These are phyloP conservation scores for Metschnikowia peoriensis DNA, from an alignment of 805 yeast species.

Conservation along the genomic window DNA sequence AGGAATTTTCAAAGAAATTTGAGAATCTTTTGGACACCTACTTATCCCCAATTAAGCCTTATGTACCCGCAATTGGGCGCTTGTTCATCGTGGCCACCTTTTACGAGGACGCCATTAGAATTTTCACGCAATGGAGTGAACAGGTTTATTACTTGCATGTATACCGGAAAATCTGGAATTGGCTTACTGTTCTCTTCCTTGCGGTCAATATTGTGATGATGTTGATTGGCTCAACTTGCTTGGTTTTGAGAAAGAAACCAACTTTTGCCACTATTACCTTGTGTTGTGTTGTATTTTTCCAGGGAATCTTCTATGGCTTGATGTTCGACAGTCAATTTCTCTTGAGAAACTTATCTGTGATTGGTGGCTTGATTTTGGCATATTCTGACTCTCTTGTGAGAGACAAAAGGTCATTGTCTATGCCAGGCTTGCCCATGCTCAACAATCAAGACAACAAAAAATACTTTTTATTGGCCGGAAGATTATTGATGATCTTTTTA, in stretches of 20 bases:
- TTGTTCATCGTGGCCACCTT: slow-evolving; percentile 91
- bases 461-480: slow-evolving; percentile 82
- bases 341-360: slow-evolving; percentile 81
- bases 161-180: slow-evolving; percentile 74
- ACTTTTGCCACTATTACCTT: slow-evolving; percentile 70
- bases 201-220: slow-evolving; percentile 61
- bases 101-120: slow-evolving; percentile 83
- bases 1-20: slow-evolving; percentile 48
- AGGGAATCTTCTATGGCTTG: slow-evolving; percentile 86
- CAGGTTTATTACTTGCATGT: slow-evolving; percentile 82
- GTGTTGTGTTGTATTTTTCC: slow-evolving; percentile 68
- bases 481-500: slow-evolving; percentile 78
- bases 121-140: slow-evolving; percentile 83
- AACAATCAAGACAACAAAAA: slow-evolving; percentile 72
- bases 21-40: slow-evolving; percentile 55
- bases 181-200: slow-evolving; percentile 74
- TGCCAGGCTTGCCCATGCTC: slow-evolving; percentile 77
- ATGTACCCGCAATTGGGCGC: slow-evolving; percentile 85
- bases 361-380: slow-evolving; percentile 89
- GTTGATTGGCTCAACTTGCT: slow-evolving; percentile 68
- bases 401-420: slow-evolving; percentile 59
- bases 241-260: slow-evolving; percentile 66
- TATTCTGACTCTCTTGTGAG: slow-evolving; percentile 82
- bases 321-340: slow-evolving; percentile 78
- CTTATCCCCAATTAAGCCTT: slow-evolving; percentile 58